Evolutionary conservation across 1,139 yeast species (phyloP), one percentile per base, ranked within the genome.

Genomic region (Zygoascus hellenicus): DNA sequence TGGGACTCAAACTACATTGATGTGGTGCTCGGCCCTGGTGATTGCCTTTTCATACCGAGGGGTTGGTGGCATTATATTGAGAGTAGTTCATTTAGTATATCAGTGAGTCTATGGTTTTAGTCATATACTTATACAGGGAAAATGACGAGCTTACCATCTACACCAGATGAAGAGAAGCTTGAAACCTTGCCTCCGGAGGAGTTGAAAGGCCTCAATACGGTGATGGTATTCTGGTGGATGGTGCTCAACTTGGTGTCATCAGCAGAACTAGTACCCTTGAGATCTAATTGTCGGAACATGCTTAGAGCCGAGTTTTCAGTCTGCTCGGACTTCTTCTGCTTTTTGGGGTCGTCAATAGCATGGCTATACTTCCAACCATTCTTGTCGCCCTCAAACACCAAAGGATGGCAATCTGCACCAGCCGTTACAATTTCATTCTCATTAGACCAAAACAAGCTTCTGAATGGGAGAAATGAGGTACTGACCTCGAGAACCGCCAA

Each of bases 261-360:
- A 59, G 71, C 68, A 52, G 74, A 71, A 39, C 60, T 64, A 50
- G 87, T 77, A 48, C 98, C 98, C 74, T 89, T 90, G 66, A 92
- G 77, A 68, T 92, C 99, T 76, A 92, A 74, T 67, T 92, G 96
- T 67, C 89, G 83, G 71, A 94, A 94, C 92, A 92, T 88, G 69
- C 86, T 86, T 64, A 92, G 77, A 11, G 97, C 97, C 52, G 89
- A 83, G 57, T 83, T 84, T 61, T 83, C 92, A 49, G 73, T 78
- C 17, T 76, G 81, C n/a, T 38, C 42, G 9, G 66, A 71, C 46
- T 67, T 73, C 53, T 73, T 77, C 48, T 75, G 72, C 48, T 69
- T 54, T 51, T 62, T 66, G 42, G 76, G 77, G 56, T 76, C 83
- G 63, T 87, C 96, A 51, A 88, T 76, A 50, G 81, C 74, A 59